Conservation (phyloP, 2,329 filamentous ascomycete genomes). For the Drechslerella coelobrocha region DNA sequence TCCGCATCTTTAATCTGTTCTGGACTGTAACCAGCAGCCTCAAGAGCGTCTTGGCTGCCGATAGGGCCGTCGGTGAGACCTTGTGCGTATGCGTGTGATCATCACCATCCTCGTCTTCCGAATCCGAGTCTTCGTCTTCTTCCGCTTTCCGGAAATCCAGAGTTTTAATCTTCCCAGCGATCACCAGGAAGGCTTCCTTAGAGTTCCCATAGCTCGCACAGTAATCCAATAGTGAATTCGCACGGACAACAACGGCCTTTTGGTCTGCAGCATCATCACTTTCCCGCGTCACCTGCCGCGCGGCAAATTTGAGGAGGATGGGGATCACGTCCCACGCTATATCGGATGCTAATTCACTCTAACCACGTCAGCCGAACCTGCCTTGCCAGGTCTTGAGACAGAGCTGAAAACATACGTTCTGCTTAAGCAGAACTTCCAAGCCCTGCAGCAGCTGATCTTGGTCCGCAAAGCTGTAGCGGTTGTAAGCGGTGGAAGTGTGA, state of each 20-base stretch:
- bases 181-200: conserved; percentile 46
- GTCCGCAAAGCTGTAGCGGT: conserved; percentile 43
- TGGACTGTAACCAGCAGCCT: conserved; percentile 41
- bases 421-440: conserved; percentile 34
- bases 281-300: conserved; percentile 24
- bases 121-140: conserved; percentile 31
- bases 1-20: conserved; percentile 40
- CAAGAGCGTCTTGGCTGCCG: conserved; percentile 38
- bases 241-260: conserved; percentile 42
- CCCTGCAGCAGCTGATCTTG: conserved; percentile 36
- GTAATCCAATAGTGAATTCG: conserved; percentile 28
- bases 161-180: conserved; percentile 31
- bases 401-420: conserved; percentile 40
- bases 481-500: conserved; percentile 39
- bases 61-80: conserved; percentile 34
- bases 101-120: conserved; percentile 26
- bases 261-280: conserved; percentile 38
- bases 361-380: conserved; percentile 34
- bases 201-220: conserved; percentile 38
- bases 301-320: conserved; percentile 44
- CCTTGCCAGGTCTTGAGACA: not conserved
- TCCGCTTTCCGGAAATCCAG: conserved; percentile 36
- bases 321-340: conserved; percentile 49
- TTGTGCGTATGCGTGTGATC: conserved; percentile 21
- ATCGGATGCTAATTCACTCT: conserved; percentile 50